A percentile compares a stretch with the other conserved stretches of the same genome.
Evolutionary conservation across 2,329 filamentous ascomycete species (phyloP).

Genomic region (Penicillium sp.): DNA sequence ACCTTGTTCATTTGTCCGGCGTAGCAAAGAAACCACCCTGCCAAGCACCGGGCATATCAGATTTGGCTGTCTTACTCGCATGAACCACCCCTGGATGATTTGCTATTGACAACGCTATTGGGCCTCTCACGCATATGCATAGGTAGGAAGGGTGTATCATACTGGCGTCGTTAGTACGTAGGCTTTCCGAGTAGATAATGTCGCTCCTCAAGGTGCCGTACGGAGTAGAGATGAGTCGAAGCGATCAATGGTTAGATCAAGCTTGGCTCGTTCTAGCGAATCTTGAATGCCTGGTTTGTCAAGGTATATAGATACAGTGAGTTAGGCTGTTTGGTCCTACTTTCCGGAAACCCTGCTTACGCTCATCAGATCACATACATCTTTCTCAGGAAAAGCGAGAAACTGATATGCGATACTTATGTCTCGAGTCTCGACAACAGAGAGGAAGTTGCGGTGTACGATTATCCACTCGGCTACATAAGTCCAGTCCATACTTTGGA

Average conservation of each 20-base stretch:
- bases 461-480: conserved; percentile 2
- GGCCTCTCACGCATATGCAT: conserved; percentile 16
- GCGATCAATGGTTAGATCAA: too few species aligned
- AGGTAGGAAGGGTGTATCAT: conserved; percentile 5
- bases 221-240: neutral
- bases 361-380: too few species aligned
- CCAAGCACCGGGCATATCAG: conserved; percentile 16
- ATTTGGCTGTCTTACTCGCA: neutral
- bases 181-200: neutral
- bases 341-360: too few species aligned
- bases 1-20: neutral
- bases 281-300: too few species aligned
- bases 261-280: too few species aligned
- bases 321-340: too few species aligned
- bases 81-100: conserved; percentile 9
- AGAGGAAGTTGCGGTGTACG: conserved; percentile 8
- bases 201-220: neutral
- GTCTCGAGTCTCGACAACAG: neutral
- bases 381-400: too few species aligned
- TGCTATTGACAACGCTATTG: conserved; percentile 24
- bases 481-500: neutral
- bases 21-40: neutral
- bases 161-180: neutral
- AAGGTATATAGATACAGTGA: too few species aligned
- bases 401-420: neutral